Evolutionary conservation across 1,139 yeast genomes (phyloP), one percentile per base, ranked within the genome.

Genomic region (Candida buenavistaensis): DNA sequence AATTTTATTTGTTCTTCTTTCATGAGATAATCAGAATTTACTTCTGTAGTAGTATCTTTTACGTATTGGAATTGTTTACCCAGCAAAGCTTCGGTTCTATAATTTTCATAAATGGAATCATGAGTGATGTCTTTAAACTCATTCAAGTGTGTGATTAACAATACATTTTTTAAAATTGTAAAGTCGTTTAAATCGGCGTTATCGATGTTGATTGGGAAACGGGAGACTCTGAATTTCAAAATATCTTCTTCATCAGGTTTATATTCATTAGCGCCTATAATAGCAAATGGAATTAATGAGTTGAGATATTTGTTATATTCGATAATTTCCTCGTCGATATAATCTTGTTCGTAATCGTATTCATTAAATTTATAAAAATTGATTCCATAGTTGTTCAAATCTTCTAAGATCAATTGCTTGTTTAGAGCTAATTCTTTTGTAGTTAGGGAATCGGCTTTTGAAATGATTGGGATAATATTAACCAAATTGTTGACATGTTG

Each of bases 1-100:
- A 82, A 65, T 55, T 81, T 78, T 50, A 84, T 84, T 57, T 83
- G 92, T 55, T 83, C 92, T 57, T 84, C 94, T 61, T 85, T 82
- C 33, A 80, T 77, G 48, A 77, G 51, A 51, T 80, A 81, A 42
- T 59, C 63, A 7, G 66, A 55, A 21, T 75, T 57, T 17, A 14
- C 30, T 19, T 34, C 30, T 26, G 25, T 29, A 9, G 28, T 14
- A 25, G 32, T 41, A 23, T 39, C 35, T 21, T 34, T 33, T 23
- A 53, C 57, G 45, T 69, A 69, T 38, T 68, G 70, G 55, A 70
- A 70, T 49, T 67, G 69, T 44, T 67, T 69, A 23, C 73, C 72
- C 41, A 71, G 64, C 48, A 79, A 68, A 33, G 75, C 82, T 47
- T 76, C 79, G n/a, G 87, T 80, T 67, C 92, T 76, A 56, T 80